Base-by-base conservation (phyloP, 768 basidiomycete genomes). In the Phanerodontia chrysosporium region DNA sequence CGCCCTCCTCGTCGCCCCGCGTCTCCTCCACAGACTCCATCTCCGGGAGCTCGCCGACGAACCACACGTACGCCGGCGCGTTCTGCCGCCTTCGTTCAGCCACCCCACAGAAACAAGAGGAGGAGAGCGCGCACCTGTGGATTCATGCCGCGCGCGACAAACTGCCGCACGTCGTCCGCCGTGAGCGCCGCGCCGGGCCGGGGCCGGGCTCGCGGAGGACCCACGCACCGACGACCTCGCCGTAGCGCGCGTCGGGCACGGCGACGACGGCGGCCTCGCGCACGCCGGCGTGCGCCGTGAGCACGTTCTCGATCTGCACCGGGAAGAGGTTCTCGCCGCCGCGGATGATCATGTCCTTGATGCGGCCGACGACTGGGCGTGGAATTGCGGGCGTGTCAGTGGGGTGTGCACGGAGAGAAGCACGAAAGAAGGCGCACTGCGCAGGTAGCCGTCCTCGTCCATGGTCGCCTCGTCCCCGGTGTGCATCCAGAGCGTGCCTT, bases 321-420 rank as follows among this genome's bases (percentile, higher is more conserved):
- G 93, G 87, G 71, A 90, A 89, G 55, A 95, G 74, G 71, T 95
- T 90, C 84, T 93, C 91, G 62, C 91, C 91, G 18, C 90, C 91
- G 21, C 91, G 86, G 62, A 93, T 92, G 64, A 93, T 91, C 54
- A 92, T 83, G 69, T 93, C 91, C 83, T 88, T 92, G 56, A 85
- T 86, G 58, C 90, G 78, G 46, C 90, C 86, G 49, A 91, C 89
- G 57, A 92, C 90, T 92, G 51, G n/a, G n/a, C n/a, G n/a, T n/a
- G n/a, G n/a, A n/a, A n/a, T n/a, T n/a, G 44, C 22, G 51, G 32
- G 32, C 22, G 45, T 10, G 14, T 51, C 9, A 51, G 58, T 16
- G 21, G 49, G 49, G 49, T 29, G 30, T n/a, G 60, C 30, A 7
- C 32, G 13, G 32, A 13, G 32, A 35, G 32, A 35, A 35, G n/a